Conservation (phyloP, 139 green algal genomes). For the Bryopsis sp. region DNA sequence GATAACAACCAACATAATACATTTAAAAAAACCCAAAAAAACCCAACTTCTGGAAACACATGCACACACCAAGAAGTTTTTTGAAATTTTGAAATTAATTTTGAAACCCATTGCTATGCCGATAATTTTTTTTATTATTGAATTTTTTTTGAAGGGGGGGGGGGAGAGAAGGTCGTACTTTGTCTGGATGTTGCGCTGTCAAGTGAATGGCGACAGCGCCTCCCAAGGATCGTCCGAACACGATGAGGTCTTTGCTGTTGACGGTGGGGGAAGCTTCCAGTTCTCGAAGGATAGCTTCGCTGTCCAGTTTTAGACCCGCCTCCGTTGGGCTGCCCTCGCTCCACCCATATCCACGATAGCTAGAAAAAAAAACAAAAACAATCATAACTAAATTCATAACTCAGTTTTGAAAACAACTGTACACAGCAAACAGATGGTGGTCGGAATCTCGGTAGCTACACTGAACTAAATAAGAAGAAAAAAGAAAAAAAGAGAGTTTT, state of each 20-base stretch:
- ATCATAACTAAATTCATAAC: too few relatives aligned
- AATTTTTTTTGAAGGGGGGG: background rate
- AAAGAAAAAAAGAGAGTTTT: too few relatives aligned
- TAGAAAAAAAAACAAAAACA: conserved; percentile 27
- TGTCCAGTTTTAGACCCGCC: conserved; percentile 59
- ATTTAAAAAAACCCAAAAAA: background rate
- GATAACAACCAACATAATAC: background rate
- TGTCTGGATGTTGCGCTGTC: conserved; percentile 39
- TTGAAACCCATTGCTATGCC: background rate
- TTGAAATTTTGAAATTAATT: background rate
- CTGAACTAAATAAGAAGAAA: too few relatives aligned
- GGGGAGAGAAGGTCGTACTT: conserved; percentile 19
- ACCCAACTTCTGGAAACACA: background rate
- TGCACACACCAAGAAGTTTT: background rate
- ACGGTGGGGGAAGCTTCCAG: conserved; percentile 42
- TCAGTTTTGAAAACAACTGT: too few relatives aligned
- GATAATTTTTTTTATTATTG: background rate
- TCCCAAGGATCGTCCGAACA: conserved; percentile 75
- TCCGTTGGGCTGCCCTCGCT: conserved; percentile 59
- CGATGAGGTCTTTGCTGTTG: conserved; percentile 36
- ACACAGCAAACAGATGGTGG: conserved; percentile 5
- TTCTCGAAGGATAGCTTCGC: conserved; percentile 45
- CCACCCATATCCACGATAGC: conserved; percentile 76
- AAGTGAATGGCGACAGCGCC: conserved; percentile 71
- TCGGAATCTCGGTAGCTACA: too few relatives aligned